These are phyloP conservation scores for Farysia itapuensis DNA, from an alignment of 1,284 basidiomycete species.

Conservation along the genomic window DNA sequence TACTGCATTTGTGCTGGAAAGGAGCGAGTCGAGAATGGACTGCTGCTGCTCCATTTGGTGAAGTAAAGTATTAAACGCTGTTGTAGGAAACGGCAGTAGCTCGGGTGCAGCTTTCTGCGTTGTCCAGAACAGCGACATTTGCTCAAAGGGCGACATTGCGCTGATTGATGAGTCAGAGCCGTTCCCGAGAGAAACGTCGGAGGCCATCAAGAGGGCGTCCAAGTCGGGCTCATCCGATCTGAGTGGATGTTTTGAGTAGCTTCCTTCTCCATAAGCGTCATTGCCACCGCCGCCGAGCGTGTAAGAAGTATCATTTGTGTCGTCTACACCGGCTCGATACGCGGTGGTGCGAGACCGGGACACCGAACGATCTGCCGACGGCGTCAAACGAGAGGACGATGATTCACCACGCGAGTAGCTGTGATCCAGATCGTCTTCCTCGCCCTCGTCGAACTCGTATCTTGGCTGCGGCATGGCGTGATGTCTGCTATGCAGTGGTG, in stretches of 20 bases:
- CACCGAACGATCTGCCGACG: too few species aligned
- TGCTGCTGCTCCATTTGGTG: constrained; percentile 46
- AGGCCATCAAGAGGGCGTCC: too few species aligned
- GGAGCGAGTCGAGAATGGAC: constrained; percentile 41
- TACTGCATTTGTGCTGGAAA: background rate
- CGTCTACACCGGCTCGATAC: too few species aligned
- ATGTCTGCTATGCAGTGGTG: too few species aligned
- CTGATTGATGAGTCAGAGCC: too few species aligned
- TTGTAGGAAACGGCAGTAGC: constrained; percentile 23
- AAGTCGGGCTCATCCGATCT: too few species aligned
- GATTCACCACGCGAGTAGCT: too few species aligned
- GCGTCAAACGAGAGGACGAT: too few species aligned
- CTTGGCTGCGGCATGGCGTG: constrained; percentile 32
- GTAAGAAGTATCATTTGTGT: background rate
- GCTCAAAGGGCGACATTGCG: constrained; percentile 23
- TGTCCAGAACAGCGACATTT: constrained; percentile 14
- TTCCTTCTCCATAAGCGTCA: too few species aligned
- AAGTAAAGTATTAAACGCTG: constrained; percentile 11
- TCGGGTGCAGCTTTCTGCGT: constrained; percentile 25
- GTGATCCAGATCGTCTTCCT: constrained; percentile 19
- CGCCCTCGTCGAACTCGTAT: constrained; percentile 25
- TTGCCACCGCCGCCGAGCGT: background rate
- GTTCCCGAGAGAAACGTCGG: too few species aligned
- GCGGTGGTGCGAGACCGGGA: too few species aligned
- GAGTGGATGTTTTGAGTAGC: too few species aligned